phyloP scores from a whole-genome alignment of 2,329 filamentous ascomycete genomes.

The Chaetomiaceae sp. region DNA sequence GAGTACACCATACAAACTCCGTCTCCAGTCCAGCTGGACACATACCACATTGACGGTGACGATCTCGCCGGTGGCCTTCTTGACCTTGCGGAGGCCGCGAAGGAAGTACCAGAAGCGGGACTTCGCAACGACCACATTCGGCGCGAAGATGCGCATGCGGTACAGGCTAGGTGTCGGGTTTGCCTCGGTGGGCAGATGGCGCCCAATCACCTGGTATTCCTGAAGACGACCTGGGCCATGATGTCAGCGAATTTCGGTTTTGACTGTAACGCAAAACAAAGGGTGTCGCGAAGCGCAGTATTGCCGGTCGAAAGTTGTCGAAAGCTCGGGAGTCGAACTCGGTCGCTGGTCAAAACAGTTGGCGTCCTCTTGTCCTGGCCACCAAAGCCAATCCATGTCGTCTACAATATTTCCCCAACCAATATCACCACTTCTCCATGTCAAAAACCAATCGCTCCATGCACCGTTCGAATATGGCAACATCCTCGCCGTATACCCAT shows the following conservation, averaged over 20 bases:
- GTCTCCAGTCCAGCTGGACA: constrained; percentile 23
- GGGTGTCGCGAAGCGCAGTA: neutral
- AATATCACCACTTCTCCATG: too few relatives aligned
- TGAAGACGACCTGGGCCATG: constrained; percentile 82
- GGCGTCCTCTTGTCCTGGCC: neutral
- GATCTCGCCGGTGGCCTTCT: constrained; percentile 99
- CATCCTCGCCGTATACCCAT: neutral
- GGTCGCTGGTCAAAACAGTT: neutral
- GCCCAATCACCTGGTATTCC: constrained; percentile 99
- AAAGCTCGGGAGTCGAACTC: neutral
- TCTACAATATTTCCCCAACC: neutral
- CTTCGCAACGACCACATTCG: constrained; percentile 97
- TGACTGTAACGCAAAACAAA: neutral
- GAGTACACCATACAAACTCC: constrained; percentile 12
- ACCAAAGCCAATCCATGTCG: neutral
- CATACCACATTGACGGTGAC: constrained; percentile 92
- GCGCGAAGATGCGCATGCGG: constrained; percentile 99
- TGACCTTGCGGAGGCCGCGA: constrained; percentile 98
- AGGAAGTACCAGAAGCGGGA: constrained; percentile 99
- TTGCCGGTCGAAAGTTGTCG: neutral
- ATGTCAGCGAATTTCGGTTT: constrained; percentile 19
- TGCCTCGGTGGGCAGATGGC: constrained; percentile 95
- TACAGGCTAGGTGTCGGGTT: constrained; percentile 98
- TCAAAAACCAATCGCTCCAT: too few relatives aligned
- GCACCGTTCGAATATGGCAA: neutral